Evolutionary conservation across 2,329 filamentous ascomycete genomes (phyloP), one percentile per base, ranked within the genome.

Genomic region (Colletotrichum sansevieriae): DNA sequence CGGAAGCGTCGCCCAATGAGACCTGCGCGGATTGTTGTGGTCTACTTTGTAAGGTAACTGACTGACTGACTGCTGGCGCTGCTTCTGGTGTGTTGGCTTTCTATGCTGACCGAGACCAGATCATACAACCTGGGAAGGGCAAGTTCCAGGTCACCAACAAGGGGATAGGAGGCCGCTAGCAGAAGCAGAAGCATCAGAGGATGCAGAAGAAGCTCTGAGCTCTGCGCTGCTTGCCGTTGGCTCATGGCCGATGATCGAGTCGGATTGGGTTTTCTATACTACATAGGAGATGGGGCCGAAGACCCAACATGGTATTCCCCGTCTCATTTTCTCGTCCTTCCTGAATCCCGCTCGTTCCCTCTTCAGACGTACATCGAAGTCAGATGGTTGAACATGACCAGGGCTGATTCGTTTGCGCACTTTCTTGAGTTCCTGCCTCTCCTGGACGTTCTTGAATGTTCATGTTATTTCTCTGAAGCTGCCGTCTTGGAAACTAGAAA

Each of bases 1-100:
- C 25, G 63, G 56, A 67, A 68, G 18, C 43, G 52, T 57, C 51
- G 57, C 37, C 67, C 63, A 68, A 70, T 70, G 37, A 63, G 57
- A 70, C 51, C 47, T 39, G 15, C 63, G 63, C 55, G 66, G 66
- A 57, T 63, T 10, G 43, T 18, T 13, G 20, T 15, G 29, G 29
- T 29, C 29, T 29, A 29, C 29, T 29, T 7, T 9, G 29, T 29
- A 8, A 29, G 7, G 29, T 29, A 7, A 29, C 29, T 29, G 29
- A 29, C 25, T 29, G 25, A 29, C 25, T 29, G 29, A 29, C 29
- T 29, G 29, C 29, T 29, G 29, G 29, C 29, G 7, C 29, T 29
- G 29, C 29, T 29, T 29, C 29, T 29, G 29, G 6, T 29, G 29
- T 29, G 29, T 8, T 29, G 29, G 29, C 8, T 29, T 29, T 29